phyloP scores from a whole-genome alignment of 495 filamentous ascomycete genomes.

The Aspergillus nidulans region DNA sequence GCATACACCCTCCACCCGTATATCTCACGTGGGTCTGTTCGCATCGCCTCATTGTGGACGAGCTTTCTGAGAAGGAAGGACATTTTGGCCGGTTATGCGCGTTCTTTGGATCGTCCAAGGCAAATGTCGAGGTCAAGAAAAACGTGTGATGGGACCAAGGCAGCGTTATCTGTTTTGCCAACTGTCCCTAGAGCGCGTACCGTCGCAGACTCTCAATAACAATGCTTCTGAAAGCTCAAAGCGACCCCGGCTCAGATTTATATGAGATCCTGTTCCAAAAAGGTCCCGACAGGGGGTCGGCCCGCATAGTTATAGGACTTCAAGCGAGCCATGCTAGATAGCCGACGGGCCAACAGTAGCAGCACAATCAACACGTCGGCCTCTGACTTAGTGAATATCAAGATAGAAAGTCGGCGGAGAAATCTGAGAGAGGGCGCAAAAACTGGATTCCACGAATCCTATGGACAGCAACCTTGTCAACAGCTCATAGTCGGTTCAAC shows the following conservation, averaged over 20 bases:
- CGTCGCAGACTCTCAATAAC: background rate
- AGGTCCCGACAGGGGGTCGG: background rate
- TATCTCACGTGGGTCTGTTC: constrained; percentile 66
- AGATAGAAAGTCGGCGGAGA: constrained; percentile 10
- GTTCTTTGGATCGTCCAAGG: background rate
- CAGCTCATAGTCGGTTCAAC: background rate
- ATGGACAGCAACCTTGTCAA: background rate
- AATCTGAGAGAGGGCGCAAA: constrained; percentile 8
- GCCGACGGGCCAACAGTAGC: background rate
- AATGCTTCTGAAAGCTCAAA: background rate
- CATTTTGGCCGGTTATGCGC: constrained; percentile 17
- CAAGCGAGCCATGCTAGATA: background rate
- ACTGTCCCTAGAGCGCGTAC: background rate
- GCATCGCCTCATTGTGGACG: constrained; percentile 77
- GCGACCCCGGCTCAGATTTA: background rate
- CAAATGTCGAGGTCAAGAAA: background rate
- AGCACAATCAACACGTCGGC: background rate
- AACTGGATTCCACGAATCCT: constrained; percentile 20
- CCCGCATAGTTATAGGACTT: constrained; percentile 8
- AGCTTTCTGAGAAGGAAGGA: constrained; percentile 55
- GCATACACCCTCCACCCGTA: constrained; percentile 74
- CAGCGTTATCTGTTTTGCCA: background rate
- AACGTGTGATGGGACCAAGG: background rate
- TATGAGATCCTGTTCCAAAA: background rate
- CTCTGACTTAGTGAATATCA: constrained; percentile 3